These are phyloP conservation scores for Boletus sensibilis DNA, from an alignment of 768 basidiomycete genomes.

Conservation along the genomic window DNA sequence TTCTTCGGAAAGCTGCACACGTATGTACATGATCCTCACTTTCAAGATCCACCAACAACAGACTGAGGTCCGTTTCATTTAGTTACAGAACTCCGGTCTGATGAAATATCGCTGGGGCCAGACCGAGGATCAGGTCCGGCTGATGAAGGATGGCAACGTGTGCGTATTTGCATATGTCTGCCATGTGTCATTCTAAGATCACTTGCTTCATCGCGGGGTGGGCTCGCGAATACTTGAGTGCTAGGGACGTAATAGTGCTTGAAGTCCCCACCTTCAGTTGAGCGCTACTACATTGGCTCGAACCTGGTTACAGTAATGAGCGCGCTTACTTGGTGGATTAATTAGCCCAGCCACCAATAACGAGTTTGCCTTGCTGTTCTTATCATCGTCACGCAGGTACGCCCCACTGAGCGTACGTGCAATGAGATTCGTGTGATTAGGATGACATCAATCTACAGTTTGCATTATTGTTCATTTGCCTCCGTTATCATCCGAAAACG, in stretches of 20 bases:
- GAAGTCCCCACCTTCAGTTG: too few relatives aligned
- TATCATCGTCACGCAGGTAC: constrained; percentile 82
- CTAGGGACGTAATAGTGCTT: too few relatives aligned
- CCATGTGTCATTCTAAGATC: constrained; percentile 24
- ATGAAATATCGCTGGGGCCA: constrained; percentile 30
- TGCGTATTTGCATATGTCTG: constrained; percentile 22
- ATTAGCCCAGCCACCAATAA: too few relatives aligned
- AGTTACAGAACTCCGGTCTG: constrained; percentile 27
- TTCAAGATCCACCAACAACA: constrained; percentile 26
- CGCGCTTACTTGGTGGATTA: too few relatives aligned
- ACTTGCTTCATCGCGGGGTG: constrained; percentile 26
- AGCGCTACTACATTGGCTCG: too few relatives aligned
- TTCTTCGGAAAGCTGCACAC: constrained; percentile 20
- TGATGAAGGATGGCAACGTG: constrained; percentile 26
- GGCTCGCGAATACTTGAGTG: constrained; percentile 15
- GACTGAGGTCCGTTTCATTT: constrained; percentile 32
- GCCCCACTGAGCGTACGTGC: constrained; percentile 15
- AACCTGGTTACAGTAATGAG: too few relatives aligned
- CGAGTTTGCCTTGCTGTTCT: constrained; percentile 75
- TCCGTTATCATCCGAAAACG: constrained; percentile 59
- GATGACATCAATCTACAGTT: constrained; percentile 45
- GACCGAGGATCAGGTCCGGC: constrained; percentile 36
- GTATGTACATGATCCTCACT: constrained; percentile 28
- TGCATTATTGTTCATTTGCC: constrained; percentile 78
- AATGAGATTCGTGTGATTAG: constrained; percentile 21